phyloP scores from a whole-genome alignment of 148 eudicot species.

The Camellia granthamiana region DNA sequence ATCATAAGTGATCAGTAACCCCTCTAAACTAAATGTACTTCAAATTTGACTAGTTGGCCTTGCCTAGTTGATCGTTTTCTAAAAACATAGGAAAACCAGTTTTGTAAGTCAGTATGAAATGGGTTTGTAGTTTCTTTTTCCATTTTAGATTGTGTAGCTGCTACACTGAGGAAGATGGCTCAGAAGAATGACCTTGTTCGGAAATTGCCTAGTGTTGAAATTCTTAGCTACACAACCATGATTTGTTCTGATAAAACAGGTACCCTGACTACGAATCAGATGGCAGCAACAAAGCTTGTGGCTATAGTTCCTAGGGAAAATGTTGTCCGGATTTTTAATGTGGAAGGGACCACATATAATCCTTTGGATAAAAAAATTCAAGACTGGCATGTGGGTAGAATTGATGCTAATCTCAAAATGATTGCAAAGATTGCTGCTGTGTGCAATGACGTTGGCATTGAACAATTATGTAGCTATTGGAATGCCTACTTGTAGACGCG shows the following conservation, averaged over 20 bases:
- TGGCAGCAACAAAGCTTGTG: constrained; percentile 68
- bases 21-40: too few species aligned
- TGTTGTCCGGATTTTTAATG: constrained; percentile 42
- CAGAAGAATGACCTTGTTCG: constrained; percentile 78
- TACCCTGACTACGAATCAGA: constrained; percentile 80
- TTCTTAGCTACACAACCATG: constrained; percentile 74
- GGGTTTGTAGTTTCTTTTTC: too few species aligned
- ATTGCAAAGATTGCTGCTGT: constrained; percentile 71
- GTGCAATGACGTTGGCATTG: constrained; percentile 72
- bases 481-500: constrained; percentile 44
- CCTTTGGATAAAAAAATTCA: constrained; percentile 61
- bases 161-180: constrained; percentile 53
- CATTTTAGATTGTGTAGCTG: too few species aligned
- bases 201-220: constrained; percentile 78
- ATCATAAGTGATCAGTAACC: too few species aligned
- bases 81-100: too few species aligned
- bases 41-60: too few species aligned
- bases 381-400: constrained; percentile 46
- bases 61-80: too few species aligned
- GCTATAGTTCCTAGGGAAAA: constrained; percentile 46
- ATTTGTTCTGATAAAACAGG: constrained; percentile 83
- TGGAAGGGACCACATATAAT: constrained; percentile 69
- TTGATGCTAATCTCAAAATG: constrained; percentile 67
- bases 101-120: too few species aligned
- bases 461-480: constrained; percentile 63